Percentiles rank a stretch among this genome's conserved stretches.
phyloP scores from a whole-genome alignment of 768 basidiomycete genomes.

The Kwoniella shandongensis region DNA sequence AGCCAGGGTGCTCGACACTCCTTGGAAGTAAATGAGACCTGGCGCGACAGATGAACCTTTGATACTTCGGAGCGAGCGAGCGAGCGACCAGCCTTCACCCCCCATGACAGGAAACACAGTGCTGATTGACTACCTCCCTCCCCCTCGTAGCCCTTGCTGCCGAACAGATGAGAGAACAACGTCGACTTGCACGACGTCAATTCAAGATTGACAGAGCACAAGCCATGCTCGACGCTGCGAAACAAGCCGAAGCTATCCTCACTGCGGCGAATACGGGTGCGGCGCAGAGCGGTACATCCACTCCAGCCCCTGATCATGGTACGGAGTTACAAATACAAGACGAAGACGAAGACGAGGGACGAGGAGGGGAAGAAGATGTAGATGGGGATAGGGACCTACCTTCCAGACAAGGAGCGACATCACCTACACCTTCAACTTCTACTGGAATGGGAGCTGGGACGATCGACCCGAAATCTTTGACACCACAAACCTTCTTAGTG shows the following conservation, averaged over 20 bases:
- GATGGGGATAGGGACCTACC: not conserved
- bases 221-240: slow-evolving; percentile 60
- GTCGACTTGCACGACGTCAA: slow-evolving; percentile 81
- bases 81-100: no score
- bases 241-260: slow-evolving; percentile 61
- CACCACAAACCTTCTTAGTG: slow-evolving; percentile 50
- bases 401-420: no score
- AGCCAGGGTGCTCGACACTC: not conserved
- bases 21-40: not conserved
- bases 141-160: slow-evolving; percentile 66
- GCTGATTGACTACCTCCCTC: not conserved
- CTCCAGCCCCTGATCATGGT: no score
- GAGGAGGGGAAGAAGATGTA: not conserved
- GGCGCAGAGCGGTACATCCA: slow-evolving; percentile 3
- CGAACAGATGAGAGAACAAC: slow-evolving; percentile 85
- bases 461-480: slow-evolving; percentile 41
- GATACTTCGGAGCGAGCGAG: no score
- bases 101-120: not conserved
- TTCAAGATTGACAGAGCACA: slow-evolving; percentile 90
- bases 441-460: slow-evolving; percentile 5
- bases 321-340: not conserved
- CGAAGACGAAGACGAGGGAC: not conserved
- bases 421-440: slow-evolving; percentile 16
- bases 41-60: no score
- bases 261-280: slow-evolving; percentile 16